Conservation (phyloP, 352 stramenopile species). For the Halophytophthora batemanensis region DNA sequence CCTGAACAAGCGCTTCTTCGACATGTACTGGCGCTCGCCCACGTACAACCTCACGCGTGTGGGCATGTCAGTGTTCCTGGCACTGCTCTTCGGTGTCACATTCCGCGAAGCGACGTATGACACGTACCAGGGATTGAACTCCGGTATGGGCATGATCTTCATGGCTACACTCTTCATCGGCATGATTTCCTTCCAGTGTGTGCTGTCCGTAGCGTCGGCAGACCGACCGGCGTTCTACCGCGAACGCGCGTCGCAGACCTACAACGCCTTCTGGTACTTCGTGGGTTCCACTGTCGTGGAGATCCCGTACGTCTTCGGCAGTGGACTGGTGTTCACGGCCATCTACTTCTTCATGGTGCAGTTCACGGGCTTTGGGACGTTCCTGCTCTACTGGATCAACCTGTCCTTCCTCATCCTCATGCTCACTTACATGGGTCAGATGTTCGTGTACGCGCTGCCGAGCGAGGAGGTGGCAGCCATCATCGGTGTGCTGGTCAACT, state of each 20-base stretch:
- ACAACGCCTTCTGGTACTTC: constrained; percentile 44
- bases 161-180: constrained; percentile 53
- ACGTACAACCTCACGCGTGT: constrained; percentile 62
- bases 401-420: constrained; percentile 13
- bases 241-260: constrained; percentile 2
- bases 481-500: constrained; percentile 8
- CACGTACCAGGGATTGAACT: constrained; percentile 12
- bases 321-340: constrained; percentile 23
- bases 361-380: constrained; percentile 14
- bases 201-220: constrained; percentile 51
- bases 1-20: constrained; percentile 29
- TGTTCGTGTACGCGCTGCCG: constrained; percentile 8
- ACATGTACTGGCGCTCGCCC: constrained; percentile 23
- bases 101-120: constrained; percentile 23
- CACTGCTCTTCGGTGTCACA: constrained; percentile 55
- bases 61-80: constrained; percentile 45
- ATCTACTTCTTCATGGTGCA: constrained; percentile 32
- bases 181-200: constrained; percentile 49
- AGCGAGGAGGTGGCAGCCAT: constrained; percentile 10
- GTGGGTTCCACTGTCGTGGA: constrained; percentile 51
- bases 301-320: constrained; percentile 54
- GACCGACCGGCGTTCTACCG: constrained; percentile 78
- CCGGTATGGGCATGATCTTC: constrained; percentile 60
- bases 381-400: constrained; percentile 17
- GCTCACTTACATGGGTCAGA: constrained; percentile 12